Conservation (phyloP, 1,284 basidiomycete genomes). For the Vanrija humicola region DNA sequence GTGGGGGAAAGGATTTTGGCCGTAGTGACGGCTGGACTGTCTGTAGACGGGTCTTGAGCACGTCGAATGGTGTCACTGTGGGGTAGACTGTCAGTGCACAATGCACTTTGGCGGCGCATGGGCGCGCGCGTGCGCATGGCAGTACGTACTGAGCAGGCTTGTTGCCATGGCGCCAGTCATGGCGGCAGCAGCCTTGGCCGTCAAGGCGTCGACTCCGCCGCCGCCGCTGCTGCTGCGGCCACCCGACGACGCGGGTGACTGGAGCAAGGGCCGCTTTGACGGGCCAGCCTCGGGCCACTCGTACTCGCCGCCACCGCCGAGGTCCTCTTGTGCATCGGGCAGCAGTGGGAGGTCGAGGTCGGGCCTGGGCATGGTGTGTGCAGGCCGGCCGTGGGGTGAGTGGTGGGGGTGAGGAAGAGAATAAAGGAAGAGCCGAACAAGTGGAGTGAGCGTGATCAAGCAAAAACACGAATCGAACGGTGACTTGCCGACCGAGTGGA, state of each 20-base stretch:
- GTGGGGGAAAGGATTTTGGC: constrained; percentile 11
- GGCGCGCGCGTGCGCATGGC: not conserved
- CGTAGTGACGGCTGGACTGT: constrained; percentile 40
- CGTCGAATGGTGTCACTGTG: constrained; percentile 51
- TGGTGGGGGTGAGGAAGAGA: not conserved
- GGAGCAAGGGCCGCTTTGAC: constrained; percentile 1
- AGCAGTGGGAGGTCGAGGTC: constrained; percentile 10
- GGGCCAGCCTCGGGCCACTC: constrained; percentile 41
- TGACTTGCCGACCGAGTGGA: not conserved
- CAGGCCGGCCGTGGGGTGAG: not conserved
- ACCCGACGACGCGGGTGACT: constrained; percentile 6
- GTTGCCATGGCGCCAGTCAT: constrained; percentile 49
- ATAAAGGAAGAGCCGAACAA: not conserved
- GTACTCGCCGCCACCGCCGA: constrained; percentile 10
- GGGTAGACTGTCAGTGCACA: not conserved
- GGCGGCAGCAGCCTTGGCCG: constrained; percentile 46
- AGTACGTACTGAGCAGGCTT: constrained; percentile 46
- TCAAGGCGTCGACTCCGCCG: constrained; percentile 22
- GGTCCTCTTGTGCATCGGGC: constrained; percentile 9
- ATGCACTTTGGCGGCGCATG: not conserved
- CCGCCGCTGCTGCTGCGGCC: not conserved
- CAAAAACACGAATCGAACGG: not conserved
- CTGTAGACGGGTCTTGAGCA: constrained; percentile 50
- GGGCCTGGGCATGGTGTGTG: not conserved
- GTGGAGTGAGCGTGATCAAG: not conserved